Percentiles rank a stretch among this genome's conserved stretches.
These are phyloP conservation scores for Candida frijolesensis DNA, from an alignment of 1,139 yeast species.

Conservation along the genomic window DNA sequence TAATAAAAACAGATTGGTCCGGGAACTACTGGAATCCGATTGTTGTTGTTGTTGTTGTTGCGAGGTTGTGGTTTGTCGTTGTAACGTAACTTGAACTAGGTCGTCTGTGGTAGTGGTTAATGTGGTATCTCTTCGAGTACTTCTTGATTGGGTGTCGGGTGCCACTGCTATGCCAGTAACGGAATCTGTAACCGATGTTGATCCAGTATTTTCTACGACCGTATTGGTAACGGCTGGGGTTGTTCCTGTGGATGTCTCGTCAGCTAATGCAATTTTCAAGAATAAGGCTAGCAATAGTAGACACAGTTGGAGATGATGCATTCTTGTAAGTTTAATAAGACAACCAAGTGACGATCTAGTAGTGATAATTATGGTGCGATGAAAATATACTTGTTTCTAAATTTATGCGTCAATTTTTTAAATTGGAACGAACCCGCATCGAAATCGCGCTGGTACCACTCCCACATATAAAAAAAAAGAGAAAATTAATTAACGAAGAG, in stretches of 20 bases:
- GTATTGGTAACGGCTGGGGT: background rate
- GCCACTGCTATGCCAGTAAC: slow-evolving; percentile 2
- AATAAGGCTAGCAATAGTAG: background rate
- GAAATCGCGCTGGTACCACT: no score
- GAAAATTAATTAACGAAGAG: no score
- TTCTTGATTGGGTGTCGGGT: background rate
- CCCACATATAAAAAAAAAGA: no score
- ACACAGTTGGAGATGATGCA: background rate
- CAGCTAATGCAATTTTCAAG: background rate
- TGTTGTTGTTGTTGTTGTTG: slow-evolving; percentile 1
- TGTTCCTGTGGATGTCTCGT: background rate
- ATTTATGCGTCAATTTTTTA: no score
- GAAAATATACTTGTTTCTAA: no score
- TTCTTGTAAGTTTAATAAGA: background rate
- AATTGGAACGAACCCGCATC: no score
- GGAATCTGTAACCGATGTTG: background rate
- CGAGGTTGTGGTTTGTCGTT: slow-evolving; percentile 14
- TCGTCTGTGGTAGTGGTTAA: slow-evolving; percentile 8
- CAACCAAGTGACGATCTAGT: background rate
- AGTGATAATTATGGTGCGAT: no score
- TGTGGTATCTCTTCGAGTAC: slow-evolving; percentile 1
- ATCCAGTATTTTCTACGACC: background rate
- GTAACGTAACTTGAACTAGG: slow-evolving; percentile 13
- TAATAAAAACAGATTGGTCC: slow-evolving; percentile 15
- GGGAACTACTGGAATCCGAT: background rate